Evolutionary conservation across 306 rosid species (phyloP).

Genomic region (Lotus japonicus): DNA sequence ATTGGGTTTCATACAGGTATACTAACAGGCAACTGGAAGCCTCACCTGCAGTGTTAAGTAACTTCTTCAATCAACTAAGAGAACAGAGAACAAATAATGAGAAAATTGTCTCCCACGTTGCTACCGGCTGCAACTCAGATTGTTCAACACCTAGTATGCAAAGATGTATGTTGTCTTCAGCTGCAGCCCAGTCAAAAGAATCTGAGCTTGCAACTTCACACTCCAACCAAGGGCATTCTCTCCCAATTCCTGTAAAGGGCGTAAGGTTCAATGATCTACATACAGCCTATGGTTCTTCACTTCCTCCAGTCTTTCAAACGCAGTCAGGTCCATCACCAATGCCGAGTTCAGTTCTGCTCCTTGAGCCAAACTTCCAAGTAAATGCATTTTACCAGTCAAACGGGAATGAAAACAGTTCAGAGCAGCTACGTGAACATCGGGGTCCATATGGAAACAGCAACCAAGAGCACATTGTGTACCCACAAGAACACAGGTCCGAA

Average conservation of each 20-base stretch:
- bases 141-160: constrained; percentile 41
- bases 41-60: constrained; percentile 26
- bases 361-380: constrained; percentile 45
- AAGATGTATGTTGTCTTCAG: constrained; percentile 34
- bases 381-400: constrained; percentile 49
- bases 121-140: constrained; percentile 40
- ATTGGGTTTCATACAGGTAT: constrained; percentile 53
- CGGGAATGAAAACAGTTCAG: constrained; percentile 38
- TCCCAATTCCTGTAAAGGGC: constrained; percentile 62
- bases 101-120: constrained; percentile 23
- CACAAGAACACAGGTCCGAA: constrained; percentile 46
- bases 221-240: constrained; percentile 44
- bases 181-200: constrained; percentile 56
- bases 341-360: constrained; percentile 41
- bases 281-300: constrained; percentile 44
- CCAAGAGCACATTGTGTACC: constrained; percentile 27
- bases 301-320: constrained; percentile 45
- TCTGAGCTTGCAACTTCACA: constrained; percentile 48
- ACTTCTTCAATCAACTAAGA: constrained; percentile 38
- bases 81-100: constrained; percentile 42
- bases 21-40: constrained; percentile 49
- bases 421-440: constrained; percentile 32
- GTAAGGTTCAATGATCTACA: constrained; percentile 41
- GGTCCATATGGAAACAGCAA: constrained; percentile 30
- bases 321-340: constrained; percentile 46